Conservation (phyloP, 208 protist species). For the Porcisia hertigi region DNA sequence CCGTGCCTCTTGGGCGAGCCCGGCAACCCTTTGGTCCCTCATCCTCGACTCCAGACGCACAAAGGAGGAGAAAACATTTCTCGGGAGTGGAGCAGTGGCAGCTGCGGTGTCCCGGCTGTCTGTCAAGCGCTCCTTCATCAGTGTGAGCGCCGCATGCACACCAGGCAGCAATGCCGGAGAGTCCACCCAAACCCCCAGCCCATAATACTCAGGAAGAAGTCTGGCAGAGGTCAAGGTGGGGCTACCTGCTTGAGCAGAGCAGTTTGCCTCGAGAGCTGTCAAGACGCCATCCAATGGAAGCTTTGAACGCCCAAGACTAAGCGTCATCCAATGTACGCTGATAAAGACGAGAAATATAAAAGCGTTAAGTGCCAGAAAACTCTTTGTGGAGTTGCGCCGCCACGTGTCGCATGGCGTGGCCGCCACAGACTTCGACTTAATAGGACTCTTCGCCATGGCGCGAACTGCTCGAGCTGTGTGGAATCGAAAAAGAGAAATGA, state of each 20-base stretch:
- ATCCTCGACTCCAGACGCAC: conserved; percentile 35
- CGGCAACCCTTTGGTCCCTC: conserved; percentile 14
- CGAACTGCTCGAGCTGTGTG: too few species aligned
- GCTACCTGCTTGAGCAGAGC: background rate
- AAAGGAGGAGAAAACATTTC: conserved; percentile 29
- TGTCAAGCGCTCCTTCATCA: conserved; percentile 43
- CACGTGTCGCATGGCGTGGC: conserved; percentile 8
- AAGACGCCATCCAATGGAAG: conserved; percentile 47
- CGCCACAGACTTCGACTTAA: background rate
- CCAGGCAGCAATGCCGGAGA: conserved; percentile 36
- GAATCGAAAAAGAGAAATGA: background rate
- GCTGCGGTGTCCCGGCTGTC: conserved; percentile 3
- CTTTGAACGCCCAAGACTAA: conserved; percentile 44
- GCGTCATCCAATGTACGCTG: conserved; percentile 47
- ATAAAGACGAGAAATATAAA: conserved; percentile 34
- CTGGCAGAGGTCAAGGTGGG: background rate
- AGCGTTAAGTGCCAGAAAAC: conserved; percentile 17
- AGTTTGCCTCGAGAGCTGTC: conserved; percentile 30
- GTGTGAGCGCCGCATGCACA: conserved; percentile 50
- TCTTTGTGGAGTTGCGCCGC: conserved; percentile 25
- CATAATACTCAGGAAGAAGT: conserved; percentile 46
- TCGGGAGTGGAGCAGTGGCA: conserved; percentile 12
- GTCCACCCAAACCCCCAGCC: conserved; percentile 72
- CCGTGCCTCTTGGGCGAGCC: conserved; percentile 2
- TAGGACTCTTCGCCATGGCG: background rate